Conservation (phyloP, 192 early-diverging fungal species). For the Mycoemilia scoparia region DNA sequence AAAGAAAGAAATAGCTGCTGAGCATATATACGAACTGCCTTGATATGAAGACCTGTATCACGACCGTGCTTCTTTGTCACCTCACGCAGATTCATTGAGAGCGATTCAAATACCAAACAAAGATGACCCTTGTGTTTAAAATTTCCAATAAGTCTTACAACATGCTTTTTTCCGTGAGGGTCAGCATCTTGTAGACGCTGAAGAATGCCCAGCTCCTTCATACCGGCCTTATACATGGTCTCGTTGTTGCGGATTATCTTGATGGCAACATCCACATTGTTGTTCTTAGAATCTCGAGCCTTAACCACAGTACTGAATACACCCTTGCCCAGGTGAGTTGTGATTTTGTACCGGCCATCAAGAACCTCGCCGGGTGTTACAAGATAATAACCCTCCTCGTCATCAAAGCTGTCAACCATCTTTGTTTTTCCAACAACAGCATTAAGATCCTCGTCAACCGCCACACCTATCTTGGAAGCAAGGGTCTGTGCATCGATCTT, state of each 20-base stretch:
- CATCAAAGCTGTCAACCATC: constrained; percentile 81
- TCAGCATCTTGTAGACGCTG: constrained; percentile 70
- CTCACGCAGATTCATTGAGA: constrained; percentile 83
- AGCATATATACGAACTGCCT: constrained; percentile 79
- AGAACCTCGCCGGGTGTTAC: constrained; percentile 71
- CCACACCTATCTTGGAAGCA: no score
- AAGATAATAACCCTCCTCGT: constrained; percentile 94
- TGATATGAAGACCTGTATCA: constrained; percentile 80
- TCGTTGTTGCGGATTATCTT: constrained; percentile 95
- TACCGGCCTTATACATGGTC: constrained; percentile 72
- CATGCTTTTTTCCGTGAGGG: constrained; percentile 74
- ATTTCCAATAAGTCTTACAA: constrained; percentile 63
- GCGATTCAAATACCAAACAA: constrained; percentile 86
- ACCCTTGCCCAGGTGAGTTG: constrained; percentile 73
- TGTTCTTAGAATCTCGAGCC: constrained; percentile 55
- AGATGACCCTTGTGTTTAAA: constrained; percentile 85
- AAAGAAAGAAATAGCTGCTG: constrained; percentile 77
- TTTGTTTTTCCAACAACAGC: no score
- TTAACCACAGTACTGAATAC: constrained; percentile 91
- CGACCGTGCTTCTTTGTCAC: constrained; percentile 90
- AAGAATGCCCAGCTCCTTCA: constrained; percentile 77
- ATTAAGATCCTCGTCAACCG: no score
- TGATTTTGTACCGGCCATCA: constrained; percentile 72
- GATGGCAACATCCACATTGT: constrained; percentile 70
- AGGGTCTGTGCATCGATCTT: no score